These are phyloP conservation scores for Cymodocea nodosa DNA, from an alignment of 116 monocot species.

Conservation along the genomic window DNA sequence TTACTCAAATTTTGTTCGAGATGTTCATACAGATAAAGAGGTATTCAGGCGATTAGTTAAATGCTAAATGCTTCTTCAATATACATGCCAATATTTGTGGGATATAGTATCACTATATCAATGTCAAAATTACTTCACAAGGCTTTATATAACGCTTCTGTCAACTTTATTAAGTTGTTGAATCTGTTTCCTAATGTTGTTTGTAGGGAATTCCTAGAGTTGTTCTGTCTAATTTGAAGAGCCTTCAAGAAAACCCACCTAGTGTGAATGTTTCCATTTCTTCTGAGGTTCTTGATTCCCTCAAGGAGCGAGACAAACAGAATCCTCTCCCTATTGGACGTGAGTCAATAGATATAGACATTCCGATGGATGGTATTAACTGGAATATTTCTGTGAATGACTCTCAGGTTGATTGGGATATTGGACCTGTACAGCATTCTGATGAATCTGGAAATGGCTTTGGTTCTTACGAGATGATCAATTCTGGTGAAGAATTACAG, in stretches of 20 bases:
- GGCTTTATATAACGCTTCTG: neutral
- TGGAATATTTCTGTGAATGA: conserved; percentile 80
- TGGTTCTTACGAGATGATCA: conserved; percentile 82
- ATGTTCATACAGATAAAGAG: conserved; percentile 86
- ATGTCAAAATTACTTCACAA: too few species aligned
- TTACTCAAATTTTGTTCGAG: conserved; percentile 78
- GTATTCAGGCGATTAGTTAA: conserved; percentile 9
- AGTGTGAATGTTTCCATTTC: conserved; percentile 56
- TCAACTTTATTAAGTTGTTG: neutral
- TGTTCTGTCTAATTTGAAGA: conserved; percentile 58
- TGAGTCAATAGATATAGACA: conserved; percentile 20
- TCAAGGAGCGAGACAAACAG: conserved; percentile 17
- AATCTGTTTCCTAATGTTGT: neutral
- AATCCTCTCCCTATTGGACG: conserved; percentile 9
- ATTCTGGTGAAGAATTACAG: conserved; percentile 36
- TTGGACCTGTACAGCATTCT: conserved; percentile 33
- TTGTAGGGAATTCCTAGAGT: conserved; percentile 40
- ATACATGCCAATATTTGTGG: neutral
- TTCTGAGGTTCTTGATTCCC: conserved; percentile 41
- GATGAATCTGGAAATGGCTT: conserved; percentile 52
- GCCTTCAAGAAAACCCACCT: conserved; percentile 62
- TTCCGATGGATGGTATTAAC: conserved; percentile 46
- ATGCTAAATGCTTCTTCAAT: neutral
- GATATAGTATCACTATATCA: neutral
- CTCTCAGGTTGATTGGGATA: conserved; percentile 86